Evolutionary conservation across 768 basidiomycete species (phyloP).

Genomic region (Boletus pseudo-olivaceus): DNA sequence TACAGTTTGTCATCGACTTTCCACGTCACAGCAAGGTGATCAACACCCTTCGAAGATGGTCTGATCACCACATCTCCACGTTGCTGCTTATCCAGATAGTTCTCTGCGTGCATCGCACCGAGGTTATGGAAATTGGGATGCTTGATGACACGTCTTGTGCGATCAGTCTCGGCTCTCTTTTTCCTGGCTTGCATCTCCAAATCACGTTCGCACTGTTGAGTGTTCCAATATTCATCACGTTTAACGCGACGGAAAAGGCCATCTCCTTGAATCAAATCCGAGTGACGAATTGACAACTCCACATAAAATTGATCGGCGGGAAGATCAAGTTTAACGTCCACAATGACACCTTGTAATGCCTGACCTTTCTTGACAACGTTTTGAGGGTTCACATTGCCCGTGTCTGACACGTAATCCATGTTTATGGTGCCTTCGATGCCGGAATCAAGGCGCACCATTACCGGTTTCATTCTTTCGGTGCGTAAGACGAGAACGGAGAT

Average conservation of each 20-base stretch:
- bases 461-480: constrained; percentile 41
- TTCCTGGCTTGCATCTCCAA: constrained; percentile 72
- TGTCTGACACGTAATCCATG: constrained; percentile 54
- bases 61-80: constrained; percentile 95
- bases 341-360: constrained; percentile 74
- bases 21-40: constrained; percentile 98
- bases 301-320: constrained; percentile 63
- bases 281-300: constrained; percentile 66
- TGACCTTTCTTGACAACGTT: constrained; percentile 72
- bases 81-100: constrained; percentile 83
- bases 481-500: constrained; percentile 72
- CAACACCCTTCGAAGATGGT: constrained; percentile 88
- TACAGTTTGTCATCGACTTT: constrained; percentile 95
- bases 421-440: constrained; percentile 84
- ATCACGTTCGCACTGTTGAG: constrained; percentile 61
- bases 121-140: constrained; percentile 98
- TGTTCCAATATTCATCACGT: constrained; percentile 64
- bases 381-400: constrained; percentile 35
- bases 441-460: constrained; percentile 81
- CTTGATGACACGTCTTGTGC: constrained; percentile 83
- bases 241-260: constrained; percentile 55
- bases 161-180: constrained; percentile 79
- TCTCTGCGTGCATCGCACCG: constrained; percentile 86
- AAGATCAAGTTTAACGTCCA: constrained; percentile 63
- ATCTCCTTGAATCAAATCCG: constrained; percentile 63